Percentiles rank a stretch among this genome's conserved stretches.
Conservation (phyloP, 106 monocot species). For the Dactylorhiza incarnata region DNA sequence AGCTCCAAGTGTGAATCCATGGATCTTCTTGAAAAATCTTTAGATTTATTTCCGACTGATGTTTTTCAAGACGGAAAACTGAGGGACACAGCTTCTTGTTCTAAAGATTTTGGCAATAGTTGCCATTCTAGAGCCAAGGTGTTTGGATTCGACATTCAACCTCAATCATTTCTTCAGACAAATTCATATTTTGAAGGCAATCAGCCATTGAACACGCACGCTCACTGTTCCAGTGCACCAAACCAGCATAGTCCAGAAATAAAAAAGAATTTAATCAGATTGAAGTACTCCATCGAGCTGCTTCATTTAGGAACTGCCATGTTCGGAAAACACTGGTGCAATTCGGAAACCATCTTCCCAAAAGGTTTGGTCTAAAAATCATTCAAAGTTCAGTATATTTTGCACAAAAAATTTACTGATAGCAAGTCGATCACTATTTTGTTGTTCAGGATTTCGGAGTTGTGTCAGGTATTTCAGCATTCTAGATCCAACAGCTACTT, state of each 20-base stretch:
- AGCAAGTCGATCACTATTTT: not conserved
- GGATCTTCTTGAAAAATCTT: constrained; percentile 11
- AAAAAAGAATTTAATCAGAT: not conserved
- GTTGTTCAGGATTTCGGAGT: constrained; percentile 73
- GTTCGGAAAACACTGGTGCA: constrained; percentile 61
- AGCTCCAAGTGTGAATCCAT: constrained; percentile 21
- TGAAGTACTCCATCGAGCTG: constrained; percentile 30
- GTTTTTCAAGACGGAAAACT: constrained; percentile 7
- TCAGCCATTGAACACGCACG: not conserved
- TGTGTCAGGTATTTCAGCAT: constrained; percentile 49
- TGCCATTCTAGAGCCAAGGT: constrained; percentile 26
- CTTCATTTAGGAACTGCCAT: constrained; percentile 51
- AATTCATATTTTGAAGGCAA: constrained; percentile 10
- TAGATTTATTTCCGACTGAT: constrained; percentile 10
- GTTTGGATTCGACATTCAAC: constrained; percentile 46
- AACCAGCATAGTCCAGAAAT: not conserved
- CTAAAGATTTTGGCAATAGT: constrained; percentile 8
- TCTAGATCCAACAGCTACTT: constrained; percentile 49
- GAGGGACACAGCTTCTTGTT: constrained; percentile 28
- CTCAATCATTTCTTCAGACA: constrained; percentile 8
- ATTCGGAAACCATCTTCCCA: constrained; percentile 69
- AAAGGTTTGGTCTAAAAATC: constrained; percentile 47
- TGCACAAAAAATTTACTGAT: not conserved
- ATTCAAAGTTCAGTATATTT: not conserved
- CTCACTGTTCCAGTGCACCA: not conserved